A percentile compares a stretch with the other conserved stretches of the same genome.
Conservation (phyloP, 1,284 basidiomycete species). For the Xanthoconium separans region DNA sequence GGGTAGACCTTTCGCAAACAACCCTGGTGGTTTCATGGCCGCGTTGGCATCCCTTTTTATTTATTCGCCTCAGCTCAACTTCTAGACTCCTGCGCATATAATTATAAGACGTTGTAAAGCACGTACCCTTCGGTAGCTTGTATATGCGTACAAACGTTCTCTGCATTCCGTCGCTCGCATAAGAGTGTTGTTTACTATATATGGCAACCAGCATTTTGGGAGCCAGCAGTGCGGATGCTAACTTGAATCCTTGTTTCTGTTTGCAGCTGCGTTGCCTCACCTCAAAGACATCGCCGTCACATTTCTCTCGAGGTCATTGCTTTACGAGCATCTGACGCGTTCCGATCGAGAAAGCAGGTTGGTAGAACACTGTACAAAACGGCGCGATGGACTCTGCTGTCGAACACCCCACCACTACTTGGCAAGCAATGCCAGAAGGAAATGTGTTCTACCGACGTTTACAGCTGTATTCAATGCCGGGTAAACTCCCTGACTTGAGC, state of each 20-base stretch:
- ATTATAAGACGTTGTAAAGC: too few species aligned
- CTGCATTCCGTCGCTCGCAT: too few species aligned
- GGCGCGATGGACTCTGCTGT: conserved; percentile 38
- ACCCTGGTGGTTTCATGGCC: background rate
- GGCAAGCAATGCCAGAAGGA: conserved; percentile 80
- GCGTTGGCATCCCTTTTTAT: background rate
- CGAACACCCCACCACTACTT: conserved; percentile 73
- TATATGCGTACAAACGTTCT: too few species aligned
- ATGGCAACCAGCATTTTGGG: too few species aligned
- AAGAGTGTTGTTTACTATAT: too few species aligned
- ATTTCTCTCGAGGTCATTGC: too few species aligned
- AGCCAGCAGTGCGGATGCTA: too few species aligned
- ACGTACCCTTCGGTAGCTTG: too few species aligned
- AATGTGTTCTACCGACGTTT: conserved; percentile 78
- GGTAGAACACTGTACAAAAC: background rate
- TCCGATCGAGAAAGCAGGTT: background rate
- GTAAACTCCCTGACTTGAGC: conserved; percentile 75
- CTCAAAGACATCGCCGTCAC: too few species aligned
- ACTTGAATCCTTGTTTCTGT: too few species aligned
- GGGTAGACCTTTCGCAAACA: background rate
- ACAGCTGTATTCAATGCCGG: conserved; percentile 82
- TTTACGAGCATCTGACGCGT: too few species aligned
- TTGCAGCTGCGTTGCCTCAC: too few species aligned
- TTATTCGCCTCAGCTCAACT: background rate
- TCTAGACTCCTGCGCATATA: background rate